A percentile compares a stretch with the other conserved stretches of the same genome.
phyloP scores from a whole-genome alignment of 805 yeast species.

The Kuraishia piskuri region DNA sequence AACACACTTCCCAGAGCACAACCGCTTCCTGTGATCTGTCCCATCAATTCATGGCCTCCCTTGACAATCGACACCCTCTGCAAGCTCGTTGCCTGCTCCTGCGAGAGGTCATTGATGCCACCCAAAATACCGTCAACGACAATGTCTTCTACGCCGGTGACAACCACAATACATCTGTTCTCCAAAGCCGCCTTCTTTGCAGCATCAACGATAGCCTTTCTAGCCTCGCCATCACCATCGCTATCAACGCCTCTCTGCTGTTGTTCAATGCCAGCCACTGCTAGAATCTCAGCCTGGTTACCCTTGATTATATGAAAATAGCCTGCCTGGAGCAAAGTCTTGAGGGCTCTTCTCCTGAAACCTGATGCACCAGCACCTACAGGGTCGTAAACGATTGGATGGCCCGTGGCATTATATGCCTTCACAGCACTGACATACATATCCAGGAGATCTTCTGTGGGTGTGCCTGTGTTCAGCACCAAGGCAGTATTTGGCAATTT shows the following conservation, averaged over 20 bases:
- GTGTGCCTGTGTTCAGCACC: slow-evolving; percentile 72
- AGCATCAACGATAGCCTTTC: slow-evolving; percentile 24
- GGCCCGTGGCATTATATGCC: slow-evolving; percentile 45
- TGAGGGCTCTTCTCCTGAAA: slow-evolving; percentile 41
- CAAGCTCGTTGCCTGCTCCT: slow-evolving; percentile 7
- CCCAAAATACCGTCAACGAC: slow-evolving; percentile 34
- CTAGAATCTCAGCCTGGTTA: slow-evolving; percentile 69
- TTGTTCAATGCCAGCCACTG: slow-evolving; percentile 41
- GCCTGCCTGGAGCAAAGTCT: slow-evolving; percentile 44
- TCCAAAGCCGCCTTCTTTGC: slow-evolving; percentile 42
- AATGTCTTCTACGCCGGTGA: slow-evolving; percentile 56
- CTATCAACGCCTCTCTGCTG: slow-evolving; percentile 73
- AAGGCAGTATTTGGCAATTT: slow-evolving; percentile 43
- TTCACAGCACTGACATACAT: slow-evolving; percentile 42
- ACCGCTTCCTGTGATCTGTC: slow-evolving; percentile 71
- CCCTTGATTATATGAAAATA: slow-evolving; percentile 70
- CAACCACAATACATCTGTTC: slow-evolving; percentile 53
- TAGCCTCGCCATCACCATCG: slow-evolving; percentile 6
- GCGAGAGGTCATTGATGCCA: slow-evolving; percentile 7
- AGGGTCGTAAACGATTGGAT: slow-evolving; percentile 77
- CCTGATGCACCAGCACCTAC: slow-evolving; percentile 86
- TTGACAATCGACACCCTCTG: slow-evolving; percentile 25
- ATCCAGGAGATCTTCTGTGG: slow-evolving; percentile 32
- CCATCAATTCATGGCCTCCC: slow-evolving; percentile 62
- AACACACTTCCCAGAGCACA: slow-evolving; percentile 74